Conservation (phyloP, 208 protist genomes). For the Borovskyia barvae region DNA sequence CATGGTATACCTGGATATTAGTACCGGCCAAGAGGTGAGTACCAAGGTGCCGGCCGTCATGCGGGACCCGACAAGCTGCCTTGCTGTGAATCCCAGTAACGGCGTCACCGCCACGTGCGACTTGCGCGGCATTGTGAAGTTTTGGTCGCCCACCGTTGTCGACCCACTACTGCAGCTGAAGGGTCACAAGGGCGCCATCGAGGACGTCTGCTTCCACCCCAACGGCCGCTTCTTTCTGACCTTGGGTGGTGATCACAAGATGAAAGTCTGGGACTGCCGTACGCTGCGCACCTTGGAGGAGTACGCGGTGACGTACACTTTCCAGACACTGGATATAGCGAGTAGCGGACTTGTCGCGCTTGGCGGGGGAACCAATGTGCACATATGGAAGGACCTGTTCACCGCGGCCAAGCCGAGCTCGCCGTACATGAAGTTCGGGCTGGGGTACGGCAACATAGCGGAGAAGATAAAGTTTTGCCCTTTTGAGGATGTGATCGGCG, state of each 20-base stretch:
- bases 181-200: constrained; percentile 89
- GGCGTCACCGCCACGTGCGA: constrained; percentile 93
- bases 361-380: constrained; percentile 74
- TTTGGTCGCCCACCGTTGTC: constrained; percentile 96
- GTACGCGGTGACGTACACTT: constrained; percentile 81
- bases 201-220: constrained; percentile 82
- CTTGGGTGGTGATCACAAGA: constrained; percentile 93
- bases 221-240: constrained; percentile 95
- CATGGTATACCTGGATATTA: constrained; percentile 95
- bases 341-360: constrained; percentile 84
- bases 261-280: constrained; percentile 98
- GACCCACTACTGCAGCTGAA: constrained; percentile 96
- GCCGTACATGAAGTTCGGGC: constrained; percentile 84
- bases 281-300: constrained; percentile 92
- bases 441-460: constrained; percentile 88
- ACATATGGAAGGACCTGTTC: constrained; percentile 90
- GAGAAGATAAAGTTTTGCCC: constrained; percentile 80
- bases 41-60: constrained; percentile 79
- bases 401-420: constrained; percentile 61
- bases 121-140: constrained; percentile 91
- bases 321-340: constrained; percentile 84
- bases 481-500: constrained; percentile 90
- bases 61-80: constrained; percentile 75
- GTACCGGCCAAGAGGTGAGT: constrained; percentile 90
- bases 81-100: constrained; percentile 94